Base-by-base conservation (phyloP, 1,284 basidiomycete species). In the Meripilus lineatus region DNA sequence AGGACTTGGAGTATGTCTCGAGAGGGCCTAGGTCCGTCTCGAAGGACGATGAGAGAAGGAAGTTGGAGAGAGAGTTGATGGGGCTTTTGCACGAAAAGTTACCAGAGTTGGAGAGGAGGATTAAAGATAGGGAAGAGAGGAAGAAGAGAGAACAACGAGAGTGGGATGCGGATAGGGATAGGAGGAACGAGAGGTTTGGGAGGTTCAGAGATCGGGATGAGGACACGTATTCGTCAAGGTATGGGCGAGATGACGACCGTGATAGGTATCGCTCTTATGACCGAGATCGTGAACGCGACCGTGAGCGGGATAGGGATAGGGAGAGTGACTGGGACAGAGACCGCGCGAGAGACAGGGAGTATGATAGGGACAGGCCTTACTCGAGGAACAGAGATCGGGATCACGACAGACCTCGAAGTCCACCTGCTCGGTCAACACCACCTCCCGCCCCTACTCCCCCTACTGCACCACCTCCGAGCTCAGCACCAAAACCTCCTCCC, bases 1-100 rank as follows among this genome's bases (percentile, higher is more conserved):
- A 97, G 51, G 95, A 99, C 63, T 74, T 99, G 36, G 94, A 97
- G 38, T 93, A 95, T 58, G 81, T 87, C 45, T 82, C 85, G 15
- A 81, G 86, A 15, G 89, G 92, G 0, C 81, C 93, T 1, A 75
- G 83, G 45, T 80, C 83, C 7, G 65, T 72, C 4, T 75, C 79
- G 7, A 92, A 91, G 63, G 91, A 95, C 48, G 85, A 93, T 51
- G 92, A 96, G 59, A 75, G 87, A 42, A 73, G 96, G 25, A 80
- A 84, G 57, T 75, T 96, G 18, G 96, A 99, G 67, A 76, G 96
- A 32, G 92, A 98, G 56, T 71, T 98, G 32, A 65, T 97, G 52
- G 75, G 77, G 45, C 71, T 99, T 39, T 82, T 91, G 81, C 93
- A 98, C 57, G 93, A 96, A 61, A 80, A 88, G 44, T 73, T 99